Conservation (phyloP, 2,329 filamentous ascomycete genomes). For the Verticillium alfalfae region DNA sequence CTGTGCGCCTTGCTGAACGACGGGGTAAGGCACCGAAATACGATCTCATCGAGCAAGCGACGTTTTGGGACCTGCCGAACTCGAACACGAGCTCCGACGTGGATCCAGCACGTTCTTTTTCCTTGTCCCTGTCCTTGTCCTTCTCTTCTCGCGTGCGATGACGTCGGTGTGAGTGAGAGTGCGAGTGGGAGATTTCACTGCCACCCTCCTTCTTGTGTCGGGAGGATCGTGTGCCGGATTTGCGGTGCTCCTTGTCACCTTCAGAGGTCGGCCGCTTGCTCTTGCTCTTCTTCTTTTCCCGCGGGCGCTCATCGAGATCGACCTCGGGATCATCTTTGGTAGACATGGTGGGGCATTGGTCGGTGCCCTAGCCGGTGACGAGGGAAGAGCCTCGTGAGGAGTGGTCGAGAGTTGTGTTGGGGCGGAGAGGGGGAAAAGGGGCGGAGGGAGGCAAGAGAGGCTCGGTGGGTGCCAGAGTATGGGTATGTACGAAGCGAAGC, state of each 20-base stretch:
- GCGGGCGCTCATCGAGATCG: constrained; percentile 28
- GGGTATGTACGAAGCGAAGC: too few relatives aligned
- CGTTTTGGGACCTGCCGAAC: constrained; percentile 24
- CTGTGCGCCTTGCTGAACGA: constrained; percentile 86
- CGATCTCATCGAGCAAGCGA: constrained; percentile 35
- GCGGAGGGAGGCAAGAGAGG: too few relatives aligned
- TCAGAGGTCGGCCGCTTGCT: constrained; percentile 2
- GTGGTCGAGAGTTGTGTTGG: not conserved
- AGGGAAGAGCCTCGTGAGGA: not conserved
- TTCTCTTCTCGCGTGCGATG: constrained; percentile 14
- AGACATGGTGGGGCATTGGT: constrained; percentile 25
- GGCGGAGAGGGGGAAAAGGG: not conserved
- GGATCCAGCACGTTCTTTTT: constrained; percentile 24
- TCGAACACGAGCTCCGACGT: constrained; percentile 46
- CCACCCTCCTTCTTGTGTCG: constrained; percentile 10
- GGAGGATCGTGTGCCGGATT: constrained; percentile 12
- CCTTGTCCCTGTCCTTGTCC: constrained; percentile 14
- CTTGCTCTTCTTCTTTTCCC: constrained; percentile 25
- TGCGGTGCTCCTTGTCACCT: constrained; percentile 13
- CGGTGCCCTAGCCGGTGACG: constrained; percentile 4
- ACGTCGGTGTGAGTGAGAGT: constrained; percentile 3
- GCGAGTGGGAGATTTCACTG: constrained; percentile 11
- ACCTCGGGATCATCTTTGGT: constrained; percentile 33
- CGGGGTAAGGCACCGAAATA: constrained; percentile 67
- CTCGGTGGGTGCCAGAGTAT: not conserved